Conservation (phyloP, 2,329 filamentous ascomycete genomes). For the Mycosphaerella arachidis region DNA sequence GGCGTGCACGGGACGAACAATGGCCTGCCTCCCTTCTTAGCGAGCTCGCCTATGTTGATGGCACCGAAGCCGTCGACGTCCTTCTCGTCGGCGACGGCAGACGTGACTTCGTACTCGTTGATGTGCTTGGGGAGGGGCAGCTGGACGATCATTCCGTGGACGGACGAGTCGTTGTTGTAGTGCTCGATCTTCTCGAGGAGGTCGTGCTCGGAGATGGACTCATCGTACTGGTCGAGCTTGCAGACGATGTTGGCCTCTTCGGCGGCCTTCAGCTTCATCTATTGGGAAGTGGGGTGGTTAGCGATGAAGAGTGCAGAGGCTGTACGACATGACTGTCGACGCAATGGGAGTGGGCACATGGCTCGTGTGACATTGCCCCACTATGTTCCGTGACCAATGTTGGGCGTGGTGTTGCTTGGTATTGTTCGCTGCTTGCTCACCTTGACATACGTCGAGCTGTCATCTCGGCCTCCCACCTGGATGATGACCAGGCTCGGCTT, state of each 20-base stretch:
- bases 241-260: constrained; percentile 90
- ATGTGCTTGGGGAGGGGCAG: constrained; percentile 84
- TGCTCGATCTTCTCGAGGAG: constrained; percentile 74
- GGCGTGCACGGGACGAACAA: constrained; percentile 93
- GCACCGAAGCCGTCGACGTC: constrained; percentile 97
- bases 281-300: constrained; percentile 35
- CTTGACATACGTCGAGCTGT: constrained; percentile 82
- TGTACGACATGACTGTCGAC: background rate
- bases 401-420: background rate
- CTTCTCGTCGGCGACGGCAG: constrained; percentile 85
- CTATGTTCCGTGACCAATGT: background rate
- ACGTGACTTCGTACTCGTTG: constrained; percentile 85
- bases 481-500: constrained; percentile 89
- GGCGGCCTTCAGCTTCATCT: constrained; percentile 98
- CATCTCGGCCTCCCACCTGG: constrained; percentile 90
- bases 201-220: constrained; percentile 76
- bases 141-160: constrained; percentile 93
- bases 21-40: constrained; percentile 86
- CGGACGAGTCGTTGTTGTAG: constrained; percentile 78
- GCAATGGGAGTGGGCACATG: background rate
- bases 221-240: constrained; percentile 77
- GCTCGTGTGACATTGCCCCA: background rate
- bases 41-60: constrained; percentile 90
- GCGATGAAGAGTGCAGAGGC: background rate
- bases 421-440: background rate